These are phyloP conservation scores for Penicillium salamii DNA, from an alignment of 495 filamentous ascomycete species.

Conservation along the genomic window DNA sequence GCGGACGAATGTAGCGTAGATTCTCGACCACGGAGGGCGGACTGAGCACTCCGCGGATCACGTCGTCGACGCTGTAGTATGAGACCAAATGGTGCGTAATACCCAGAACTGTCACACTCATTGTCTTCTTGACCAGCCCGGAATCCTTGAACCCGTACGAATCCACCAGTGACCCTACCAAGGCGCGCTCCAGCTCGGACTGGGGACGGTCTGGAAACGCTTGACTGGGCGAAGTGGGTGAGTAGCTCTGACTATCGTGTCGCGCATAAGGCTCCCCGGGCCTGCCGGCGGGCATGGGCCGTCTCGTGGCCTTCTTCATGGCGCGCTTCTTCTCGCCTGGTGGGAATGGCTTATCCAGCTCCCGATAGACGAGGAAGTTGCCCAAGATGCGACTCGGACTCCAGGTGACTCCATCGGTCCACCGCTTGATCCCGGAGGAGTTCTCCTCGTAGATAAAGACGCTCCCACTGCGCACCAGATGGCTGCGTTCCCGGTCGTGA, in stretches of 20 bases:
- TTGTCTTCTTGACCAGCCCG: slow-evolving; percentile 89
- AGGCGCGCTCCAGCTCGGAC: slow-evolving; percentile 59
- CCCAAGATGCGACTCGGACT: slow-evolving; percentile 85
- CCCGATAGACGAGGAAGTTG: slow-evolving; percentile 88
- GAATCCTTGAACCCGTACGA: slow-evolving; percentile 83
- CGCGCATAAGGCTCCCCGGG: slow-evolving; percentile 54
- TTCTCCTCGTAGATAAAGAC: slow-evolving; percentile 90
- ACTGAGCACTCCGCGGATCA: slow-evolving; percentile 57
- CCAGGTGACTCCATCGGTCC: slow-evolving; percentile 90
- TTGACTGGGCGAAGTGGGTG: slow-evolving; percentile 36
- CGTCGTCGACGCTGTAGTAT: slow-evolving; percentile 81
- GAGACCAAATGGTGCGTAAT: slow-evolving; percentile 80
- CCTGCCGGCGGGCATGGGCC: slow-evolving; percentile 34
- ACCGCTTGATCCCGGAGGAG: slow-evolving; percentile 85
- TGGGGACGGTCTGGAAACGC: slow-evolving; percentile 41
- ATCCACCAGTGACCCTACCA: slow-evolving; percentile 80
- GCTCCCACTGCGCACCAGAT: slow-evolving; percentile 75
- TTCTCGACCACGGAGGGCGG: slow-evolving; percentile 58
- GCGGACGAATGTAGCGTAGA: slow-evolving; percentile 54
- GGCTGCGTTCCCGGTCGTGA: slow-evolving; percentile 73
- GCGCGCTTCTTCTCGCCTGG: slow-evolving; percentile 89
- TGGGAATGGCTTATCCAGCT: slow-evolving; percentile 76
- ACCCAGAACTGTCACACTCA: slow-evolving; percentile 68
- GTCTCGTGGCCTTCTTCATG: slow-evolving; percentile 63
- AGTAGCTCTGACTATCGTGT: slow-evolving; percentile 41